These are phyloP conservation scores for Torulaspora pretoriensis DNA, from an alignment of 1,139 yeast genomes.

Conservation along the genomic window DNA sequence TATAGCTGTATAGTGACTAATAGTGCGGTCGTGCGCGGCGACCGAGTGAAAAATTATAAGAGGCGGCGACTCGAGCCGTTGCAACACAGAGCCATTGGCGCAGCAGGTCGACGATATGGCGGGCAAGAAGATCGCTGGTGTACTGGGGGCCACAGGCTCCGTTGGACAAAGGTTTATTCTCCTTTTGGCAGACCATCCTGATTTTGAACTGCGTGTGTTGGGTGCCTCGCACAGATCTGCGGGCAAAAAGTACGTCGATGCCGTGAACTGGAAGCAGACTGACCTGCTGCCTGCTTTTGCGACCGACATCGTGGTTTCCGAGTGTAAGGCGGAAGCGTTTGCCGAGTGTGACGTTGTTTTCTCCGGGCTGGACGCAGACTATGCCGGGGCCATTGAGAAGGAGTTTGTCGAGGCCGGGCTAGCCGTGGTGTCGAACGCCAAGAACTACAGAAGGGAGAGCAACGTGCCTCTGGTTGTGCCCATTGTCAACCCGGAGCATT, in stretches of 20 bases:
- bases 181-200: constrained; percentile 80
- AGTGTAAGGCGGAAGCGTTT: constrained; percentile 73
- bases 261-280: constrained; percentile 95
- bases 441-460: constrained; percentile 84
- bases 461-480: constrained; percentile 94
- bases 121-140: constrained; percentile 55
- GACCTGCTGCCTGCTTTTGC: constrained; percentile 69
- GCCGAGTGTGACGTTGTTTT: constrained; percentile 90
- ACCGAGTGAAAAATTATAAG: constrained; percentile 1
- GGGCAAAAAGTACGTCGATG: constrained; percentile 79
- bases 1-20: background rate
- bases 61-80: background rate
- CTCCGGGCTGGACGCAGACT: constrained; percentile 90
- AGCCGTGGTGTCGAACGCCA: constrained; percentile 88
- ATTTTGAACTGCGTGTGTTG: constrained; percentile 74
- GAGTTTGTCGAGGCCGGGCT: constrained; percentile 78
- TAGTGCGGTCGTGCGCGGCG: background rate
- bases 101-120: constrained; percentile 18
- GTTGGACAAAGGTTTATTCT: constrained; percentile 96
- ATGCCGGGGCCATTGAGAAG: constrained; percentile 88
- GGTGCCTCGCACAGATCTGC: constrained; percentile 96
- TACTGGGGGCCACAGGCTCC: constrained; percentile 95
- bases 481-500: constrained; percentile 90
- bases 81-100: background rate
- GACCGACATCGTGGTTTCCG: constrained; percentile 59